These are phyloP conservation scores for Eucalyptus sp. DNA, from an alignment of 345 rosid species.

Conservation along the genomic window DNA sequence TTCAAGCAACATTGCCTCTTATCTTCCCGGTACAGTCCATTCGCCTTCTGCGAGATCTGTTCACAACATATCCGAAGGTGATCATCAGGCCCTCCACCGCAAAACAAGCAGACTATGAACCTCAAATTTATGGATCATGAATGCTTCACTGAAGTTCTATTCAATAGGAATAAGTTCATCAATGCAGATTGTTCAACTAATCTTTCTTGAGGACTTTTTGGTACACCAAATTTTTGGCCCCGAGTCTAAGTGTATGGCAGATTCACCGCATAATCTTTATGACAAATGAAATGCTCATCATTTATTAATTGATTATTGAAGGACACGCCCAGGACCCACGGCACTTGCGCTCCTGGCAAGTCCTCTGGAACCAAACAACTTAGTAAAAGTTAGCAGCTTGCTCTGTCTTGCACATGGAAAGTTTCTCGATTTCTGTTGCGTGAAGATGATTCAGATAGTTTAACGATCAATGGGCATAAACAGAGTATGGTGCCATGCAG, in stretches of 20 bases:
- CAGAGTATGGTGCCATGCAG: not conserved
- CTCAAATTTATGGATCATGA: not conserved
- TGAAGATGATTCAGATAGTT: not conserved
- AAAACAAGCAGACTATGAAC: not conserved
- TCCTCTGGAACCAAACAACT: not conserved
- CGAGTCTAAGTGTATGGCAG: not conserved
- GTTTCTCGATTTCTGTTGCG: not conserved
- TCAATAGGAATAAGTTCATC: not conserved
- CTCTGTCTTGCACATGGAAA: not conserved
- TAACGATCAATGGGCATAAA: not conserved
- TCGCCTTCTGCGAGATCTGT: constrained; percentile 14
- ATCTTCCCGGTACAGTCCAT: constrained; percentile 28
- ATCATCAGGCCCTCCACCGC: not conserved
- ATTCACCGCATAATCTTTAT: not conserved
- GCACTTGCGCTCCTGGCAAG: not conserved
- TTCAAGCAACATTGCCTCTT: constrained; percentile 58
- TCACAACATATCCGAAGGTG: not conserved
- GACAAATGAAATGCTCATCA: not conserved
- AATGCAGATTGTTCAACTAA: not conserved
- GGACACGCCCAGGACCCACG: not conserved
- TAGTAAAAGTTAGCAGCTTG: not conserved
- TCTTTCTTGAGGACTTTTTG: not conserved
- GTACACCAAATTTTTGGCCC: not conserved
- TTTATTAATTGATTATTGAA: not conserved
- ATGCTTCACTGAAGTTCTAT: not conserved